Base-by-base conservation (phyloP, 2,329 filamentous ascomycete genomes). In the Curvularia eragrostidis region DNA sequence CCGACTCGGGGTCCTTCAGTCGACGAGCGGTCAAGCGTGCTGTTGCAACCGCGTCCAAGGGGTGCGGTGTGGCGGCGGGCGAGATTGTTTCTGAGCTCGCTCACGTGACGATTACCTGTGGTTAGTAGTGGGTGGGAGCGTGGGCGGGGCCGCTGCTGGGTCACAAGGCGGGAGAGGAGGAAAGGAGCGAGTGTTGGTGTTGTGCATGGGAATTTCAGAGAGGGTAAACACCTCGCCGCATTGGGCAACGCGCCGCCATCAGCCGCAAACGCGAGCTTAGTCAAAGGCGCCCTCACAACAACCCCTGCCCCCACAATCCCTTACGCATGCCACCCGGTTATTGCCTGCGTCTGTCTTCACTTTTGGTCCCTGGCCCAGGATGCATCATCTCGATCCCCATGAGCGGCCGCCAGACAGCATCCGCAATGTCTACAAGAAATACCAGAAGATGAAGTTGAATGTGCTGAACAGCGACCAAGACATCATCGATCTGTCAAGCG, bases 371-470 rank as follows among this genome's bases (percentile, higher is more conserved):
- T n/a, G 18, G 30, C n/a, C 13, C 28, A 42, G 48, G 3, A 75
- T 72, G 70, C 54, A 65, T 24, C 24, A 61, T 36, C 80, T 93
- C 2, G 90, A 96, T 76, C 89, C 93, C 26, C 87, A 94, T 74
- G 87, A 92, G 75, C 87, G 88, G 67, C 91, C 93, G 1, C 91
- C 93, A 3, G 85, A 88, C 12, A 76, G 81, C 48, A 81, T 97
- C 64, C 87, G 88, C 60, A 79, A 84, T 44, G 79, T 87, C 52
- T 97, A 92, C 85, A 97, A 97, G 75, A 79, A 79, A 41, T 91
- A 89, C 66, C 87, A 89, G 23, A 89, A 85, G 62, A 81, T 86
- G 36, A 83, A 87, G 34, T 36, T 49, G 13, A 41, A 77, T 3
- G 83, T 87, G 62, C 75, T 82, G 6, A 79, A 83, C 8, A 81